Conservation (phyloP, 305 asterid species). For the Fraxinus nigra region DNA sequence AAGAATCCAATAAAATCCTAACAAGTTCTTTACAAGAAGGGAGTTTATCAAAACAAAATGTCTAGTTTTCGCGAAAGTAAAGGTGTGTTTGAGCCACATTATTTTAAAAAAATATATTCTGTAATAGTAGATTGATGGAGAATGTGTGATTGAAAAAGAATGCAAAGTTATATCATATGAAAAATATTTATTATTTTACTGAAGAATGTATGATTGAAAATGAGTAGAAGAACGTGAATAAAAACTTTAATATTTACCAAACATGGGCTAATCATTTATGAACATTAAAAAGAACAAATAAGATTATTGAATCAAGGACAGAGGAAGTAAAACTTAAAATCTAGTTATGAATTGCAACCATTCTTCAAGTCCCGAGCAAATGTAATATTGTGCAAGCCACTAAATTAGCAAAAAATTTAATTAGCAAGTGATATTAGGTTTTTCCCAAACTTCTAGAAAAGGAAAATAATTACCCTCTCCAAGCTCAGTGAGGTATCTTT, state of each 20-base stretch:
- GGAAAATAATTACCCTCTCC: slow-evolving; percentile 53
- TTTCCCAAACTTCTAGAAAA: slow-evolving; percentile 1
- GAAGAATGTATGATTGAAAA: no score
- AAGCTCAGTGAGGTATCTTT: slow-evolving; percentile 39
- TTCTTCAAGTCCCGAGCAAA: neutral
- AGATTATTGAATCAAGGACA: slow-evolving; percentile 6
- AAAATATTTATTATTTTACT: no score
- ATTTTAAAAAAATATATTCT: no score
- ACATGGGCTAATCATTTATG: neutral
- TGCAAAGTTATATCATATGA: no score
- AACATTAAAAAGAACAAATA: neutral
- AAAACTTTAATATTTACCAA: no score
- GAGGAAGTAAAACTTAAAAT: neutral
- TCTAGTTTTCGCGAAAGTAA: neutral
- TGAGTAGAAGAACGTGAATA: no score
- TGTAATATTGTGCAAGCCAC: neutral
- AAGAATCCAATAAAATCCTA: neutral
- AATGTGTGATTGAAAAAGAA: no score
- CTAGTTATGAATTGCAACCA: neutral
- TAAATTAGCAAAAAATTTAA: neutral
- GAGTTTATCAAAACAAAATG: neutral
- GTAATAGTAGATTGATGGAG: no score
- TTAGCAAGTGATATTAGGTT: neutral
- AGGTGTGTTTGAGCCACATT: no score
- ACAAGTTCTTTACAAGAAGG: no score